A percentile compares a stretch with the other conserved stretches of the same genome.
These are phyloP conservation scores for Tremellales sp. DNA, from an alignment of 1,284 basidiomycete species.

Conservation along the genomic window DNA sequence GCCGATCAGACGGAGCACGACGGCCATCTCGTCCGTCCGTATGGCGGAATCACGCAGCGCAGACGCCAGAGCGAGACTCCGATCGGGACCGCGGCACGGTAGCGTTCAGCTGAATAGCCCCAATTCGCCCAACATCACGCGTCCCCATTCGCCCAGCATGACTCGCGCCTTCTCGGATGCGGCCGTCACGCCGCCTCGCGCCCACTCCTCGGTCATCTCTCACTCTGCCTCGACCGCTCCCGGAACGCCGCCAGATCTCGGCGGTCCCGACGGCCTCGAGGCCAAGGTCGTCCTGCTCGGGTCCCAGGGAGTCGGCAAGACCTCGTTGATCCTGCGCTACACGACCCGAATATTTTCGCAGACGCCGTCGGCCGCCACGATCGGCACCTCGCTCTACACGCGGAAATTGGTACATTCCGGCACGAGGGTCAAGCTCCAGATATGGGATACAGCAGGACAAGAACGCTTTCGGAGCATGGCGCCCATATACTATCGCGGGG, in stretches of 20 bases:
- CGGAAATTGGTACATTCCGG: slow-evolving; percentile 89
- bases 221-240: neutral
- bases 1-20: slow-evolving; percentile 26
- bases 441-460: slow-evolving; percentile 98
- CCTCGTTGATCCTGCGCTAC: slow-evolving; percentile 87
- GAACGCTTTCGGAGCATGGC: slow-evolving; percentile 95
- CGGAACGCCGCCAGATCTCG: slow-evolving; percentile 8
- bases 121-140: slow-evolving; percentile 4
- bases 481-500: slow-evolving; percentile 55
- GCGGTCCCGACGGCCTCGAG: slow-evolving; percentile 57
- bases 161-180: slow-evolving; percentile 4
- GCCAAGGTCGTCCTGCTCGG: slow-evolving; percentile 97
- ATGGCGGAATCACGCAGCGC: slow-evolving; percentile 36
- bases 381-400: slow-evolving; percentile 90
- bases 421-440: slow-evolving; percentile 70
- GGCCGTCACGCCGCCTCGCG: slow-evolving; percentile 8
- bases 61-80: slow-evolving; percentile 24
- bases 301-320: slow-evolving; percentile 95
- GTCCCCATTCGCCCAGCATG: slow-evolving; percentile 2
- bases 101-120: neutral
- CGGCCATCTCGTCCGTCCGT: slow-evolving; percentile 27
- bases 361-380: slow-evolving; percentile 76
- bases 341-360: slow-evolving; percentile 85
- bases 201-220: neutral
- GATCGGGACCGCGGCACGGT: slow-evolving; percentile 8